Evolutionary conservation across 2,329 filamentous ascomycete species (phyloP).

Genomic region (Aspergillus jensenii): DNA sequence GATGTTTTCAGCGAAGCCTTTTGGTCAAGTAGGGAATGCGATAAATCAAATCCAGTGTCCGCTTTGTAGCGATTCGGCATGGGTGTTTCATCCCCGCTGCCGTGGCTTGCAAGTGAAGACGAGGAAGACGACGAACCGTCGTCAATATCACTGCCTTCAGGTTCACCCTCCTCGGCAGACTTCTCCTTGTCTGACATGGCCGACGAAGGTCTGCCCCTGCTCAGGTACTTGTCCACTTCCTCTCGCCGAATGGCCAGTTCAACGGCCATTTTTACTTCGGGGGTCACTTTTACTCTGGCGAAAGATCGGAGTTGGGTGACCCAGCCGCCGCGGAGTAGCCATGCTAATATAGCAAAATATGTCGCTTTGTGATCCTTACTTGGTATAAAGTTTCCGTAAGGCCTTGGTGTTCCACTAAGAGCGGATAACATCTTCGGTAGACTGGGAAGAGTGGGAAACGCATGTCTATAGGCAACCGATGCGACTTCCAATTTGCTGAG

Average conservation of each 20-base stretch:
- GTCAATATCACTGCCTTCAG: slow-evolving; percentile 21
- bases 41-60: slow-evolving; percentile 27
- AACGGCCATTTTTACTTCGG: slow-evolving; percentile 79
- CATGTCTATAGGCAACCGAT: slow-evolving; percentile 68
- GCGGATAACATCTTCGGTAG: slow-evolving; percentile 84
- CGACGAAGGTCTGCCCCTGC: slow-evolving; percentile 25
- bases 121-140: slow-evolving; percentile 38
- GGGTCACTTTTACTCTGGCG: slow-evolving; percentile 80
- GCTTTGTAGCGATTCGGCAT: slow-evolving; percentile 30
- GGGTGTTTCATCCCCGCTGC: slow-evolving; percentile 38
- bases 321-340: slow-evolving; percentile 90
- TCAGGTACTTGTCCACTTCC: slow-evolving; percentile 50
- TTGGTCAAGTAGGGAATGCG: slow-evolving; percentile 35
- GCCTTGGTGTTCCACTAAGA: slow-evolving; percentile 75
- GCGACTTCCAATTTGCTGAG: slow-evolving; percentile 69
- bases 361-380: slow-evolving; percentile 82
- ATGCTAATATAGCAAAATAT: slow-evolving; percentile 89
- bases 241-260: slow-evolving; percentile 69
- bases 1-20: slow-evolving; percentile 46
- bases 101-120: slow-evolving; percentile 39
- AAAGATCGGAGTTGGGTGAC: slow-evolving; percentile 92
- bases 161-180: slow-evolving; percentile 9
- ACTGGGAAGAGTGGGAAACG: slow-evolving; percentile 80
- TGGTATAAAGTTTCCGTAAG: slow-evolving; percentile 81
- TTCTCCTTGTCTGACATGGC: slow-evolving; percentile 10